These are phyloP conservation scores for Coccomyxa sp. DNA, from an alignment of 139 green algal genomes.

Conservation along the genomic window DNA sequence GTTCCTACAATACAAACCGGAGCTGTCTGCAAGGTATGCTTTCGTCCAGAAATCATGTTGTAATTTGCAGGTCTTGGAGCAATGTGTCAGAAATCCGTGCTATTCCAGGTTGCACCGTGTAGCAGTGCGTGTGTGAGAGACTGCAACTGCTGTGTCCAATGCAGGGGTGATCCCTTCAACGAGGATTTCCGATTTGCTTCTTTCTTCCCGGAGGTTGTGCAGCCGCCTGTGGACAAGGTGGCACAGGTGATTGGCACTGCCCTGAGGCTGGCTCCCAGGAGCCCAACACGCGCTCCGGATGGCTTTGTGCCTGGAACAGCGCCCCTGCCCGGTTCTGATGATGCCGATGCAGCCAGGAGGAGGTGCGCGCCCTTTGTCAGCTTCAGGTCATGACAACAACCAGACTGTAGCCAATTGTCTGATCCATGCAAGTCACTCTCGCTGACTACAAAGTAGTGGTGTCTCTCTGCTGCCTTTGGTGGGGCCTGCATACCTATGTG, in stretches of 20 bases:
- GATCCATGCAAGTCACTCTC: no score
- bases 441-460: no score
- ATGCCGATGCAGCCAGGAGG: conserved; percentile 57
- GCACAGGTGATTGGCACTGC: neutral
- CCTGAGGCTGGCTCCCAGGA: conserved; percentile 17
- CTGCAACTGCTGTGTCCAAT: neutral
- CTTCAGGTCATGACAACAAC: neutral
- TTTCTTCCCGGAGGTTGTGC: conserved; percentile 74
- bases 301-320: neutral
- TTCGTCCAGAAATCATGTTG: neutral
- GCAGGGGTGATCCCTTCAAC: conserved; percentile 61
- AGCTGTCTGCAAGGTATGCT: conserved; percentile 16
- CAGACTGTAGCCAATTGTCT: no score
- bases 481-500: no score
- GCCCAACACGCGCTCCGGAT: neutral
- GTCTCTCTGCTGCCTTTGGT: no score
- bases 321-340: conserved; percentile 49
- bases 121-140: no score
- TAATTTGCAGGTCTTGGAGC: no score
- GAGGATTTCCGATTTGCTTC: conserved; percentile 82
- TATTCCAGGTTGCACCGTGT: no score
- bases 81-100: no score
- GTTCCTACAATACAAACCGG: conserved; percentile 78
- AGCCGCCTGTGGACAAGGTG: conserved; percentile 32
- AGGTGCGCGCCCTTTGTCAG: conserved; percentile 36